Base-by-base conservation (phyloP, 2,329 filamentous ascomycete species). In the Botrytis fabae region DNA sequence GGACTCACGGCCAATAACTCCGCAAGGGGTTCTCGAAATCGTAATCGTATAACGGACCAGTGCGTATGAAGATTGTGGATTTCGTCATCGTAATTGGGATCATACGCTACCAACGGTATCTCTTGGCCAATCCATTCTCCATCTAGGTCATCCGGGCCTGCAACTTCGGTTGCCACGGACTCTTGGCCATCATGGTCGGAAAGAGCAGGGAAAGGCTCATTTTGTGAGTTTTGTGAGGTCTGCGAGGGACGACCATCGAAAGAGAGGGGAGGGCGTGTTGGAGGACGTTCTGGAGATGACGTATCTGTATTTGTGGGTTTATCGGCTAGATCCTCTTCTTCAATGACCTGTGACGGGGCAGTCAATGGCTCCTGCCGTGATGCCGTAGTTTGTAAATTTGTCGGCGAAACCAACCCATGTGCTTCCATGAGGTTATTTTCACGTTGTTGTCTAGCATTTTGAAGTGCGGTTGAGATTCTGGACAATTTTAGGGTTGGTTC, bases 21-120 rank as follows among this genome's bases (percentile, higher is more conserved):
- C 1, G 86, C 86, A 2, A 88, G 81, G 42, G 85, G 85, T 77
- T 88, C 86, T 18, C 86, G 83, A 76, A 87, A 84, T 51, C 71
- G 70, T 22, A 78, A 46, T 35, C 87, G 83, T 38, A 88, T 82
- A 28, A 85, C 81, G 46, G 85, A 83, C 86, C 86, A 84, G 66
- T 75, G 76, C 7, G 77, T 80, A 54, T 80, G 77, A 2, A 78
- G 73, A 71, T 80, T 78, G 65, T 79, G 77, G 12, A 78, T 74
- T 61, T 79, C 76, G n/a, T 79, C 77, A 35, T 74, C 75, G 32
- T 75, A 65, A 59, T 70, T 74, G 2, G 72, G 71, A 32, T 77
- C 76, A 66, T 79, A 78, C 2, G 76, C 73, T 46, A 40, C 42
- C 35, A 77, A 38, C 7, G 75, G 75, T 25, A 77, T 74, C 14